Conservation (phyloP, 768 basidiomycete genomes). For the Udeniomyces megalosporus region DNA sequence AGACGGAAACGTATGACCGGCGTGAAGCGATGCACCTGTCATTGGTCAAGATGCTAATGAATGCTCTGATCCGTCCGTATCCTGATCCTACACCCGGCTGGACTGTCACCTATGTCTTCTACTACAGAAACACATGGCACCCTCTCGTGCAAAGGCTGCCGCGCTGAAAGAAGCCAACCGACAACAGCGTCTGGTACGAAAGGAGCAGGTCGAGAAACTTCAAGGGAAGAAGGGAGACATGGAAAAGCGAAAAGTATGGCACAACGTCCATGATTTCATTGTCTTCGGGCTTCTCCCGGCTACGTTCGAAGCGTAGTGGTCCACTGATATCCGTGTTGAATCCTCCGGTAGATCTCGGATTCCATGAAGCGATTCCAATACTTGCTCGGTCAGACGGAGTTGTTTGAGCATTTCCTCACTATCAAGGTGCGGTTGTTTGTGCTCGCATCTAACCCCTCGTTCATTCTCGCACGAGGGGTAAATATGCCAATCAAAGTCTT, state of each 20-base stretch:
- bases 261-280: too few relatives aligned
- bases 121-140: not conserved
- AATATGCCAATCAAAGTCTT: not conserved
- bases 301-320: constrained; percentile 4
- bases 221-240: constrained; percentile 59
- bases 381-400: constrained; percentile 90
- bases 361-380: constrained; percentile 94
- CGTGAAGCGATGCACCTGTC: too few relatives aligned
- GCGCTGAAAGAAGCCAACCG: not conserved
- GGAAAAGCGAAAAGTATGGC: constrained; percentile 71
- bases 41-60: too few relatives aligned
- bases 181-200: constrained; percentile 18
- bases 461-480: not conserved
- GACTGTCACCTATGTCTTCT: too few relatives aligned
- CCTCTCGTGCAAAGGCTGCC: not conserved
- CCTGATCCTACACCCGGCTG: too few relatives aligned
- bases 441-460: not conserved
- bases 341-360: constrained; percentile 52
- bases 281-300: not conserved
- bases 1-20: too few relatives aligned
- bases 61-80: too few relatives aligned
- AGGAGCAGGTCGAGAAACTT: constrained; percentile 40
- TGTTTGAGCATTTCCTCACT: constrained; percentile 96
- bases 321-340: not conserved
- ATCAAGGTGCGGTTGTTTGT: constrained; percentile 61